Evolutionary conservation across 108 stramenopile genomes (phyloP).

Genomic region (Conticribra weissflogii): DNA sequence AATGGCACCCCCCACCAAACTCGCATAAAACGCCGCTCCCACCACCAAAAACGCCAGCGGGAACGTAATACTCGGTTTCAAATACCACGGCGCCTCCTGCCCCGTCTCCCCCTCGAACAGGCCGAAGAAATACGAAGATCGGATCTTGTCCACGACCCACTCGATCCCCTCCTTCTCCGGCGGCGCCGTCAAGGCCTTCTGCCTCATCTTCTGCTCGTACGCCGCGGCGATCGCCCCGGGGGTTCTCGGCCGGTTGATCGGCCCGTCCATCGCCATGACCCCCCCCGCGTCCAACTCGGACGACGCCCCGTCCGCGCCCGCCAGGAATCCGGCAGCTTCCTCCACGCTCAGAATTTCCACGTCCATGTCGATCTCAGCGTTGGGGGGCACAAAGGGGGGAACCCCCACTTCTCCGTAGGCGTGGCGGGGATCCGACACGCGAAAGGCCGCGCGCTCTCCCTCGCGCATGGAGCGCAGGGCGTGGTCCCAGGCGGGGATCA

Average conservation of each 20-base stretch:
- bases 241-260: constrained; percentile 54
- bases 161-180: constrained; percentile 72
- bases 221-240: constrained; percentile 77
- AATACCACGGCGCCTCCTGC: constrained; percentile 91
- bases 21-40: constrained; percentile 84
- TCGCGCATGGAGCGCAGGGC: constrained; percentile 72
- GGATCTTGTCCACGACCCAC: constrained; percentile 71
- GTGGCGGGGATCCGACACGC: constrained; percentile 61
- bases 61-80: constrained; percentile 91
- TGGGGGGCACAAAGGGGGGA: constrained; percentile 66
- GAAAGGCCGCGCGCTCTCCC: constrained; percentile 72
- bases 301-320: too few species aligned
- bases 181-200: constrained; percentile 49
- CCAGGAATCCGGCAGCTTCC: constrained; percentile 33
- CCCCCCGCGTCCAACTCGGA: constrained; percentile 23
- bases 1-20: constrained; percentile 68
- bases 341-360: constrained; percentile 65
- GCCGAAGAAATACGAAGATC: constrained; percentile 91
- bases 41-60: constrained; percentile 90
- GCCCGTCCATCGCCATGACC: constrained; percentile 43
- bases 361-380: constrained; percentile 67
- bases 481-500: constrained; percentile 83
- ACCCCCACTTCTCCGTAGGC: constrained; percentile 76
- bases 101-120: constrained; percentile 94
- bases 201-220: constrained; percentile 62